A percentile compares a stretch with the other conserved stretches of the same genome.
These are phyloP conservation scores for Myriosclerotinia curreyana DNA, from an alignment of 2,329 filamentous ascomycete genomes.

Conservation along the genomic window DNA sequence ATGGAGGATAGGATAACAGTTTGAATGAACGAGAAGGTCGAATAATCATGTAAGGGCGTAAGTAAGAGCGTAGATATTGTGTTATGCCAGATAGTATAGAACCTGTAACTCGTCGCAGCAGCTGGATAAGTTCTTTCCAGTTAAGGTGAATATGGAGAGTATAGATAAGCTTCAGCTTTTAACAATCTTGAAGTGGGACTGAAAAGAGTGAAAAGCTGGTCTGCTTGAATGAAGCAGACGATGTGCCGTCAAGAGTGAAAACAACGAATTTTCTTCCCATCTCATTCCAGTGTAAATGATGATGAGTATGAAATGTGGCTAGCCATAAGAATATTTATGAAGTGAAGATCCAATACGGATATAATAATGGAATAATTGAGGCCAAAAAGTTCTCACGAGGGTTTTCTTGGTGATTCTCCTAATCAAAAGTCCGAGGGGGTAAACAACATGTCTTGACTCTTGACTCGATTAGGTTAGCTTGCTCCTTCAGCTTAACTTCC, in stretches of 20 bases:
- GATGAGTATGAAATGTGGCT: background rate
- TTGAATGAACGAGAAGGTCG: background rate
- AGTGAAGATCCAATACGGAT: background rate
- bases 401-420: background rate
- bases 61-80: background rate
- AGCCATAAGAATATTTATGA: background rate
- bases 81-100: background rate
- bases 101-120: background rate
- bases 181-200: background rate
- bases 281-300: background rate
- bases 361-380: background rate
- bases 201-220: background rate
- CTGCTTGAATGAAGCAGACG: background rate
- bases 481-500: background rate
- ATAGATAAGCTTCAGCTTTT: background rate
- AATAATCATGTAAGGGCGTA: background rate
- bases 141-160: background rate
- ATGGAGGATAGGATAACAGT: background rate
- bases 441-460: background rate
- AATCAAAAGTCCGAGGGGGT: background rate
- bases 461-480: background rate
- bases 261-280: background rate
- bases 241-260: too few species aligned
- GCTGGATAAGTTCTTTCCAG: background rate
- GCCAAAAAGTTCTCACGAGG: background rate